These are phyloP conservation scores for Usnea hakonensis DNA, from an alignment of 495 filamentous ascomycete species.

Conservation along the genomic window DNA sequence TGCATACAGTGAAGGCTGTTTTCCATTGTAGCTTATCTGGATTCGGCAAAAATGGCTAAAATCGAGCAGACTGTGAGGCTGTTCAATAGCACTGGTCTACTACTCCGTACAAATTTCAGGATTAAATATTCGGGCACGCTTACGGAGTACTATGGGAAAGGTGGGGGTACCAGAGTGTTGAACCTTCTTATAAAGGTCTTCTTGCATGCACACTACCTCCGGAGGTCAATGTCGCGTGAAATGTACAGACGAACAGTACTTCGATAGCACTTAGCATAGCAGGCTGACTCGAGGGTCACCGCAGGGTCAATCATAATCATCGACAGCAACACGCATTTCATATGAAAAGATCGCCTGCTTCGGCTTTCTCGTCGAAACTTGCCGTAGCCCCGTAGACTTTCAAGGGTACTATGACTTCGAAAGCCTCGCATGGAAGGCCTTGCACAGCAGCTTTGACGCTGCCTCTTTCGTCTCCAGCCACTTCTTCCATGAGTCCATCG, in stretches of 20 bases:
- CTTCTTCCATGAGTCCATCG: constrained; percentile 39
- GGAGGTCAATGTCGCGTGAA: not conserved
- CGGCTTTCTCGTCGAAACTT: constrained; percentile 15
- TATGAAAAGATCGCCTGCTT: constrained; percentile 17
- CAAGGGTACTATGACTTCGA: constrained; percentile 79
- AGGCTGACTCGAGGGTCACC: not conserved
- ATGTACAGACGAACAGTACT: not conserved
- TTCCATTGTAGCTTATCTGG: too few species aligned
- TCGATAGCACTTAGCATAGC: too few species aligned
- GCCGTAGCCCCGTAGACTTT: constrained; percentile 69
- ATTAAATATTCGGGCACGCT: not conserved
- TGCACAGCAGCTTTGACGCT: constrained; percentile 63
- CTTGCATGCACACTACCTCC: not conserved
- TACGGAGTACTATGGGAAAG: not conserved
- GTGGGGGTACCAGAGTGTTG: not conserved
- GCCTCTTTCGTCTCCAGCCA: constrained; percentile 65
- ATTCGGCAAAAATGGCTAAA: too few species aligned
- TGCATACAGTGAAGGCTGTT: too few species aligned
- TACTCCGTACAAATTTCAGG: too few species aligned
- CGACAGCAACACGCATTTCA: not conserved
- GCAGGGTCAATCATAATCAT: not conserved
- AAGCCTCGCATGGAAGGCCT: constrained; percentile 73
- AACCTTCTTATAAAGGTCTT: not conserved
- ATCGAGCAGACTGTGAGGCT: not conserved
- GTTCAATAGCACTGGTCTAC: not conserved